These are phyloP conservation scores for Corymbia citriodora DNA, from an alignment of 441 rosid species.

Conservation along the genomic window DNA sequence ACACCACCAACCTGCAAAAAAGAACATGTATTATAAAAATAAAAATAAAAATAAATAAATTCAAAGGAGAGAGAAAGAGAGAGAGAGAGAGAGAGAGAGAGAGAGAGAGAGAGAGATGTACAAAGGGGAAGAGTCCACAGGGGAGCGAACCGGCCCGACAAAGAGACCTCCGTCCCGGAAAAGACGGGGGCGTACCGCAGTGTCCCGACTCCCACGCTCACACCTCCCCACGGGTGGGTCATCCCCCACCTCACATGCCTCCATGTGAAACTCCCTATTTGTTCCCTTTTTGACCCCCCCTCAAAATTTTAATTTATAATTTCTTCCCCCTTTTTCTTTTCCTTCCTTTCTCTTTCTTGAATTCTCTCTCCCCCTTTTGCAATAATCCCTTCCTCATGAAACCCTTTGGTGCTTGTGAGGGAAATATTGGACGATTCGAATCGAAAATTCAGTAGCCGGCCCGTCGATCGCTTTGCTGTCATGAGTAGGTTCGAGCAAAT, in stretches of 20 bases:
- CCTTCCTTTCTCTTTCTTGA: background rate
- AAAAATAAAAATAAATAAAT: slow-evolving; percentile 20
- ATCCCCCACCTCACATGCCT: slow-evolving; percentile 42
- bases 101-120: background rate
- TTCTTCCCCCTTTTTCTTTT: background rate
- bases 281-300: background rate
- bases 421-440: background rate
- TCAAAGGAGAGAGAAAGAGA: background rate
- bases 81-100: background rate
- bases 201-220: slow-evolving; percentile 21
- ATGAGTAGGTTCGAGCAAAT: background rate
- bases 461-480: background rate
- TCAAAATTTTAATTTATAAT: background rate
- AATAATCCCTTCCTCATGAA: background rate
- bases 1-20: background rate
- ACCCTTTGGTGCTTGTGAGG: too few relatives aligned
- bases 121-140: slow-evolving; percentile 13
- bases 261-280: slow-evolving; percentile 39
- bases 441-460: background rate
- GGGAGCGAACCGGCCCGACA: slow-evolving; percentile 23
- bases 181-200: slow-evolving; percentile 48
- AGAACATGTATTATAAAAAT: too few relatives aligned
- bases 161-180: slow-evolving; percentile 57
- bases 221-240: slow-evolving; percentile 36
- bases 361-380: too few relatives aligned